Evolutionary conservation across 2,329 filamentous ascomycete species (phyloP).

Genomic region (Alternaria dauci): DNA sequence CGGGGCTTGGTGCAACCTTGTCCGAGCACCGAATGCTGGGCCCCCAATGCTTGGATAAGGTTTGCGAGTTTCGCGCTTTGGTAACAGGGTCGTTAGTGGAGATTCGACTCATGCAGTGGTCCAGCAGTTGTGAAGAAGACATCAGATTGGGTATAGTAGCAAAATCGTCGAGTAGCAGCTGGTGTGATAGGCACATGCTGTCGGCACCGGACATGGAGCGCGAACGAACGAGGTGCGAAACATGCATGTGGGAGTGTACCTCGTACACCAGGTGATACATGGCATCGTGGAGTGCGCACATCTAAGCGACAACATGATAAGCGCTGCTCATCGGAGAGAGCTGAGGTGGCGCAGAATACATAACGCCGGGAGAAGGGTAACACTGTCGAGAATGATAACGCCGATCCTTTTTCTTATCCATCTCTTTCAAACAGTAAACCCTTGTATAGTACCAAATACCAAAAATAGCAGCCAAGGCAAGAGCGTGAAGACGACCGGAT

Average conservation of each 20-base stretch:
- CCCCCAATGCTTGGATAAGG: conserved; percentile 4
- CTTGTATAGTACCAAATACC: conserved; percentile 1
- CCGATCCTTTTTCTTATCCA: conserved; percentile 17
- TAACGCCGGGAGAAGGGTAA: conserved; percentile 4
- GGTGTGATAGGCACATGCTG: conserved; percentile 15
- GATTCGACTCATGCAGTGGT: conserved; percentile 1
- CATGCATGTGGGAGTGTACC: conserved; percentile 10
- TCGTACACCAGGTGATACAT: conserved; percentile 22
- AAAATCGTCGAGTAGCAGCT: conserved; percentile 4
- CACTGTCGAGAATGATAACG: conserved; percentile 13
- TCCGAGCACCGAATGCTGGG: conserved; percentile 11
- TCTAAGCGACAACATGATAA: conserved; percentile 3
- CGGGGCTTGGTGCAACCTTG: conserved; percentile 12
- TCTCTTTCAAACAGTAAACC: conserved; percentile 8
- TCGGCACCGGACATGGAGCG: conserved; percentile 2
- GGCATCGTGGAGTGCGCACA: conserved; percentile 11
- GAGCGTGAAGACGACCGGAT: conserved; percentile 16
- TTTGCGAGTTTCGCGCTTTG: conserved; percentile 13
- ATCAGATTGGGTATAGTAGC: conserved; percentile 22
- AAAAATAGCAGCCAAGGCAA: conserved; percentile 2
- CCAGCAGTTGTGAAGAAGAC: conserved; percentile 12
- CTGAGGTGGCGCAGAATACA: background rate
- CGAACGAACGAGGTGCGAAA: conserved; percentile 9
- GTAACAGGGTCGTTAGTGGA: conserved; percentile 8
- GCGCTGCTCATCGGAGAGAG: conserved; percentile 9